Evolutionary conservation across 192 early-diverging fungal genomes (phyloP).

Genomic region (Diversispora eburnea): DNA sequence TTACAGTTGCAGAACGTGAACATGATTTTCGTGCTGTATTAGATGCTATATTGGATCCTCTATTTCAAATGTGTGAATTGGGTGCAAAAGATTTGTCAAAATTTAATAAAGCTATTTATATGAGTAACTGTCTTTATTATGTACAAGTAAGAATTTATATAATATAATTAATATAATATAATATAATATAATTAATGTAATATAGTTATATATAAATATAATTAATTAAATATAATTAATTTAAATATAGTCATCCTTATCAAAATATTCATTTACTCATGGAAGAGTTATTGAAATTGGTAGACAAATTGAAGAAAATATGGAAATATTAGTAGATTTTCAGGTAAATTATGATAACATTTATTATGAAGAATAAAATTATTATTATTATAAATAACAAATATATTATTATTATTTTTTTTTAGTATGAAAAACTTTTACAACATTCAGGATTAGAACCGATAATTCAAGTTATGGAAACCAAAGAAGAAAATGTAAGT

Average conservation of each 20-base stretch:
- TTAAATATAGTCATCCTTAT: constrained; percentile 53
- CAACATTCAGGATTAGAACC: constrained; percentile 59
- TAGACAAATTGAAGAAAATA: constrained; percentile 57
- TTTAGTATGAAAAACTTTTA: constrained; percentile 56
- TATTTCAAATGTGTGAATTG: constrained; percentile 66
- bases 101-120: constrained; percentile 68
- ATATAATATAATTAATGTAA: neutral
- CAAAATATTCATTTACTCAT: constrained; percentile 62
- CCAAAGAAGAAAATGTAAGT: constrained; percentile 52
- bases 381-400: neutral
- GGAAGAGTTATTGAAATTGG: constrained; percentile 52
- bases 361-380: neutral
- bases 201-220: neutral
- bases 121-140: constrained; percentile 70
- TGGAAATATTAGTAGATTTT: constrained; percentile 61
- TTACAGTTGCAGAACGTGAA: constrained; percentile 51
- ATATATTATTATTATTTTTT: neutral
- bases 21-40: constrained; percentile 65
- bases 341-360: constrained; percentile 43
- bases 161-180: neutral
- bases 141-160: constrained; percentile 54
- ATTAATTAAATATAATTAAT: too few species aligned
- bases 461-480: constrained; percentile 51
- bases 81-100: constrained; percentile 47
- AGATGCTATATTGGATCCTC: constrained; percentile 65